Conservation (phyloP, 2,329 filamentous ascomycete species). For the Pestalotiopsis sp. region DNA sequence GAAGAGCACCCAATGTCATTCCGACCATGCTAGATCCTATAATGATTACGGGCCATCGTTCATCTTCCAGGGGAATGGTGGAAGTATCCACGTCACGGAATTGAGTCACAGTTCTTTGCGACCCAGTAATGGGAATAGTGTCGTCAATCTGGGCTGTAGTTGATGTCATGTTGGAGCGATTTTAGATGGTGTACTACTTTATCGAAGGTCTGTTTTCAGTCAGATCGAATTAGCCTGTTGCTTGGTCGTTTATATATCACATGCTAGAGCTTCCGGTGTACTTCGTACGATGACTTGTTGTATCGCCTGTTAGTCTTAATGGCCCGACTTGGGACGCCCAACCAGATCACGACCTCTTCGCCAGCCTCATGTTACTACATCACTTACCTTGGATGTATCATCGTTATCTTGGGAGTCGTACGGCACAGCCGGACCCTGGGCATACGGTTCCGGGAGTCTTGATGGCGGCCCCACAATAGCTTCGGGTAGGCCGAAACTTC, state of each 20-base stretch:
- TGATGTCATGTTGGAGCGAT: neutral
- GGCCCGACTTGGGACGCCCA: too few species aligned
- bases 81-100: neutral
- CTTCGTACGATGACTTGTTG: too few species aligned
- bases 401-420: neutral
- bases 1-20: neutral
- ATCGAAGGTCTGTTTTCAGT: neutral
- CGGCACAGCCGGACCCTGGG: neutral
- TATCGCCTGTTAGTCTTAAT: too few species aligned
- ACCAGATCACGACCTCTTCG: too few species aligned
- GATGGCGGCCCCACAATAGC: neutral
- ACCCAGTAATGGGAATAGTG: neutral
- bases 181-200: neutral
- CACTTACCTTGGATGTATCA: too few species aligned
- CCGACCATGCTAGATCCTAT: neutral
- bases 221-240: neutral
- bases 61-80: neutral
- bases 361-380: too few species aligned
- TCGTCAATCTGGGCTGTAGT: neutral
- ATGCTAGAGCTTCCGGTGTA: too few species aligned
- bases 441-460: neutral
- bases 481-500: neutral
- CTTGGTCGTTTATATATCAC: too few species aligned
- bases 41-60: neutral
- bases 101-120: neutral